phyloP scores from a whole-genome alignment of 2,329 filamentous ascomycete species.

The Xylaria sp. region DNA sequence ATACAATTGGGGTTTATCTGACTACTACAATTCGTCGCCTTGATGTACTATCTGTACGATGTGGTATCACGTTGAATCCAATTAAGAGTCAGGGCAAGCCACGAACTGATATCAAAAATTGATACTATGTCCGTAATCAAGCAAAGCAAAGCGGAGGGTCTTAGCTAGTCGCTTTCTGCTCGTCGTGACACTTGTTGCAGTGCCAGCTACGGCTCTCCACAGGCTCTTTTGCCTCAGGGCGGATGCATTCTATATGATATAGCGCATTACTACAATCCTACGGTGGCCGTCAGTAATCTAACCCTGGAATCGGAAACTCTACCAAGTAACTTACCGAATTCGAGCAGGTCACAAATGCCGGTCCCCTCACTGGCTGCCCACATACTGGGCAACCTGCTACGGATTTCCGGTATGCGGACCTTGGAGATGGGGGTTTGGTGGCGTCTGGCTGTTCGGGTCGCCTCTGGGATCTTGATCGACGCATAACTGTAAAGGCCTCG shows the following conservation, averaged over 20 bases:
- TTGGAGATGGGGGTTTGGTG: constrained; percentile 40
- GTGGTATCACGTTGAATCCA: not conserved
- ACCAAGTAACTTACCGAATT: constrained; percentile 58
- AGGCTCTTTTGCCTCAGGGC: constrained; percentile 50
- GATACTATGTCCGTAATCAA: constrained; percentile 6
- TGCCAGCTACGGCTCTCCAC: constrained; percentile 54
- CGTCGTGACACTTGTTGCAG: constrained; percentile 55
- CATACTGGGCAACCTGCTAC: constrained; percentile 60
- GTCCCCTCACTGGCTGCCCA: constrained; percentile 59
- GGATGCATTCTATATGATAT: constrained; percentile 62
- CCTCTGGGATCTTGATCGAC: constrained; percentile 53
- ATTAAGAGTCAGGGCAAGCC: not conserved
- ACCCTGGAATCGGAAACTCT: not conserved
- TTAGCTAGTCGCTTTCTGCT: constrained; percentile 23
- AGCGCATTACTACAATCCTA: constrained; percentile 53
- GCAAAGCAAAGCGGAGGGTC: not conserved
- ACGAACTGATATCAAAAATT: constrained; percentile 4
- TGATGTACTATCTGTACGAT: constrained; percentile 14
- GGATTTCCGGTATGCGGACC: constrained; percentile 54
- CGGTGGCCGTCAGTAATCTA: constrained; percentile 27
- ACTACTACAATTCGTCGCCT: constrained; percentile 1
- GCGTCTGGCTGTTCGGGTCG: constrained; percentile 41
- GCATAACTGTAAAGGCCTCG: constrained; percentile 56
- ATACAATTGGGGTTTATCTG: constrained; percentile 18
- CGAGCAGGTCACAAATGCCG: constrained; percentile 60